Evolutionary conservation across 306 rosid species (phyloP), one percentile per base, ranked within the genome.

Genomic region (Astragalus membranaceus): DNA sequence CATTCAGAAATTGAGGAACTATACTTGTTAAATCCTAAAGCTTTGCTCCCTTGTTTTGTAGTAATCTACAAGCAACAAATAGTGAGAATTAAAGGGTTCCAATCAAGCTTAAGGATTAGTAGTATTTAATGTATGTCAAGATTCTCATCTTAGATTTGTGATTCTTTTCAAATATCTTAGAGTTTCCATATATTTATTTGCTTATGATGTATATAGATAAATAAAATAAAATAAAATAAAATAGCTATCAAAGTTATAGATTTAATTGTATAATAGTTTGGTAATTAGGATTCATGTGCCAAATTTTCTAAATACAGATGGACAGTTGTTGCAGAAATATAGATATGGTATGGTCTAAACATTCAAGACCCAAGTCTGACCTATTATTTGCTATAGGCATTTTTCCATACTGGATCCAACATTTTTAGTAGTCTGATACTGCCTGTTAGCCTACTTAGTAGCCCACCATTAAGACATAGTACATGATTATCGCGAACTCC

Each of bases 1-100:
- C 48, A 54, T 58, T 76, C 77, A 13, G 67, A 80, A 10, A 6
- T 62, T 52, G 91, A 80, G 44, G 86, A 84, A 60, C 83, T 86
- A 11, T 54, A 42, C 42, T 72, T 80, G 8, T 65, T 84, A 26
- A 80, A 78, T 78, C 79, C 91, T 39, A 78, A 26, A 64, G 88
- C 88, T 61, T 1, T 88, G 29, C 87, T 88, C 0, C 87, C 95
- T 59, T 88, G 94, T 69, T 86, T 86, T 78, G 80, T 88, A 43
- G 85, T 78, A 13, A 85, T 83, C 52, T 79, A 68, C 79, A 74
- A 72, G 14, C 82, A 66, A 10, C 66, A 73, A 57, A 46, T 61
- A 29, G 26, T 50, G 26, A n/a, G 64, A 51, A 33, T 47, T 74
- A 46, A 17, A 52, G 73, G 62, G 47, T 36, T 74, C 33, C 12